Conservation (phyloP, 352 stramenopile species). For the Phytopythium sindhum region DNA sequence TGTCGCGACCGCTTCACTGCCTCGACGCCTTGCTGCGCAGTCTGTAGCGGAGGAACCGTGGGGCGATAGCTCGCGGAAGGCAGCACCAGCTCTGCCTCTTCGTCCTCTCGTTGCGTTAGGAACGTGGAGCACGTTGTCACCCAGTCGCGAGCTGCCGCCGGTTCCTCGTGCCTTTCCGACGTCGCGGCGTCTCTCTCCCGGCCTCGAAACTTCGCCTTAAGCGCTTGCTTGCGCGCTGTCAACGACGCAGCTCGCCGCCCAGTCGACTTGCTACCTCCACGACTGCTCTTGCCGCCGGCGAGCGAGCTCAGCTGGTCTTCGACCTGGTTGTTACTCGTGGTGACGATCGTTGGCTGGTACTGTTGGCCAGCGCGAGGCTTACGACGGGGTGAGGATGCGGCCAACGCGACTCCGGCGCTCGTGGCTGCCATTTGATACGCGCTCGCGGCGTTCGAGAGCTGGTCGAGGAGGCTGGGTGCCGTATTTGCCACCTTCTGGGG, state of each 20-base stretch:
- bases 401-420: background rate
- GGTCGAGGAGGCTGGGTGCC: background rate
- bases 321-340: constrained; percentile 16
- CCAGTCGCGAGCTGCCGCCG: background rate
- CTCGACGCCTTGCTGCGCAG: background rate
- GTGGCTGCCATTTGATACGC: background rate
- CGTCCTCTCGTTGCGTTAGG: constrained; percentile 40
- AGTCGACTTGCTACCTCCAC: background rate
- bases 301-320: constrained; percentile 11
- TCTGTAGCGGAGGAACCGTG: background rate
- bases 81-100: constrained; percentile 16
- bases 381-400: background rate
- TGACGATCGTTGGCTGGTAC: background rate
- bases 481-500: background rate
- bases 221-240: constrained; percentile 28
- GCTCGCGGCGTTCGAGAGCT: background rate
- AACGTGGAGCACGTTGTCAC: constrained; percentile 23
- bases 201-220: constrained; percentile 38
- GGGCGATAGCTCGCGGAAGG: background rate
- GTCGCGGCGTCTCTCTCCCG: background rate
- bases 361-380: background rate
- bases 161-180: background rate
- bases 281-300: background rate
- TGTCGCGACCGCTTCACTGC: background rate
- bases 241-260: constrained; percentile 5